Evolutionary conservation across 192 early-diverging fungal species (phyloP).

Genomic region (Mortierella claussenii): DNA sequence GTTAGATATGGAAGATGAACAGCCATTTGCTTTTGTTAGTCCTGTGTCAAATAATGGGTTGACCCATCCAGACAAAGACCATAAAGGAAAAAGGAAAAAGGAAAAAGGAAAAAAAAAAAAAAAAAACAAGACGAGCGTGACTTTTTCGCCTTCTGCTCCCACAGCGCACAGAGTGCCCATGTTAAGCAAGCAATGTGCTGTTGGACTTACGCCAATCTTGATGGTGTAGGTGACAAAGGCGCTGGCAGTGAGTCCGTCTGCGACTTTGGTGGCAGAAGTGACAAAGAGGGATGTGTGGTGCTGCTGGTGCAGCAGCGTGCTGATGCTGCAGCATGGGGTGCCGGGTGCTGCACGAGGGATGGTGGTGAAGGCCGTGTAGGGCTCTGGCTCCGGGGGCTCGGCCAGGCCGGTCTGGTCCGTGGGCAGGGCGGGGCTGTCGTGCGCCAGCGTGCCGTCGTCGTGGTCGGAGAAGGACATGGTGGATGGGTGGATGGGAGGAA

Average conservation of each 20-base stretch:
- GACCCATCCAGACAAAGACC: neutral
- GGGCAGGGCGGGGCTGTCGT: slow-evolving; percentile 5
- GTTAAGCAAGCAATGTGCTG: no score
- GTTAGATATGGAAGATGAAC: no score
- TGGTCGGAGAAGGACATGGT: slow-evolving; percentile 42
- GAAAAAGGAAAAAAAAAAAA: neutral
- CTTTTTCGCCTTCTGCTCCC: no score
- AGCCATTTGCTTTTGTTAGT: no score
- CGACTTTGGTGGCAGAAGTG: slow-evolving; percentile 60
- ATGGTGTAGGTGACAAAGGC: slow-evolving; percentile 66
- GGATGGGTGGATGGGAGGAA: neutral
- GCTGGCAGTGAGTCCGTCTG: slow-evolving; percentile 58
- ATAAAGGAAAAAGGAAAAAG: neutral
- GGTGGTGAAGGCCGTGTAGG: slow-evolving; percentile 48
- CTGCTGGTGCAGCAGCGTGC: slow-evolving; percentile 46
- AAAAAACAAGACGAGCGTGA: no score
- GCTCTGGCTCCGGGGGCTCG: no score
- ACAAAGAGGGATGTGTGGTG: slow-evolving; percentile 57
- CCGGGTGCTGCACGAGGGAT: slow-evolving; percentile 47
- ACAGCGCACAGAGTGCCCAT: neutral
- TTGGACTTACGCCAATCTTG: slow-evolving; percentile 58
- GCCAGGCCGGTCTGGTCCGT: slow-evolving; percentile 15
- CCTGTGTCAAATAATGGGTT: no score
- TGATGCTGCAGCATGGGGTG: slow-evolving; percentile 50
- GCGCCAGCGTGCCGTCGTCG: slow-evolving; percentile 10